Evolutionary conservation across 2,329 filamentous ascomycete genomes (phyloP), one percentile per base, ranked within the genome.

Genomic region (Alternaria sp.): DNA sequence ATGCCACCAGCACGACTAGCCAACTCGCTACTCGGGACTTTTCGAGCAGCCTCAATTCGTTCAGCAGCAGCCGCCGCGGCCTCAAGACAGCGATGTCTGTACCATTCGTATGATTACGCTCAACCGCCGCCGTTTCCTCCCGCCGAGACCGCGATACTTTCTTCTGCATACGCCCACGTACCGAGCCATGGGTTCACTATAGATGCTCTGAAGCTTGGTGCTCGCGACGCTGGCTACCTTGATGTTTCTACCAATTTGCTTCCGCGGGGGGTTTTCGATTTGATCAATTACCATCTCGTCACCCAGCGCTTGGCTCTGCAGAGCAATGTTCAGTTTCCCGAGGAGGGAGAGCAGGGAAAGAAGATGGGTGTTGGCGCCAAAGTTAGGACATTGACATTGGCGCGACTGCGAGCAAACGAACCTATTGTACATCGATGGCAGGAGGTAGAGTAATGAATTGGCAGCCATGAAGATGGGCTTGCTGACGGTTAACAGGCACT

Each of bases 211-310:
- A 85, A 86, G 41, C 85, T 90, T 23, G 95, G 94, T 61, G 92
- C 92, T 60, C 88, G 88, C 71, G 92, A 97, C 71, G 88, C 89
- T 17, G 93, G 93, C 42, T 97, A 94, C 76, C 87, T 92, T 51
- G 91, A 95, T 73, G 92, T 94, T 58, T 93, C 91, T 58, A 87
- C 91, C 9, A 93, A 92, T 72, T 81, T 97, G 21, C 87, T 99
- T 55, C 88, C 92, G 1, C 84, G 89, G 40, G 92, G 91, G 7
- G 85, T 88, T 23, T 96, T 96, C 79, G 89, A 91, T 68, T 83
- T 99, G 28, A 88, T 98, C 66, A 85, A 85, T 36, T 96, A 89
- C 75, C 89, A 96, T 74, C 84, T 96, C 13, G 83, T 88, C 42
- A 86, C 81, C 10, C 86, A 90, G 75, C 84, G 92, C 40, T 78